phyloP scores from a whole-genome alignment of 331 rosid species.

The Malus hybrid region DNA sequence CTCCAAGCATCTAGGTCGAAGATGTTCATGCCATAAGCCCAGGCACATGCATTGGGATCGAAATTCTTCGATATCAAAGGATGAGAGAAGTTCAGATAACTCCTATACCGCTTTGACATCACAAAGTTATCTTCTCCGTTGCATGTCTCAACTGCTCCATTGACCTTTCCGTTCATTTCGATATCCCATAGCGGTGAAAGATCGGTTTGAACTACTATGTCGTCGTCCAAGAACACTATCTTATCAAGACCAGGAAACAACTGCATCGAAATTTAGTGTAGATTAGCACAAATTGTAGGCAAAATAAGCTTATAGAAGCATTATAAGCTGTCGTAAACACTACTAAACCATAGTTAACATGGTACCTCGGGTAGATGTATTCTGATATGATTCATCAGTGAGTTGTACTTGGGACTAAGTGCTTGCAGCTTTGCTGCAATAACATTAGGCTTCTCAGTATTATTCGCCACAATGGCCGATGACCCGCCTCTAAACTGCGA shows the following conservation, averaged over 20 bases:
- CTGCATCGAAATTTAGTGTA: conserved; percentile 32
- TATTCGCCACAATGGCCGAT: conserved; percentile 72
- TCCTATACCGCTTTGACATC: conserved; percentile 87
- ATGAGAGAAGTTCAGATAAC: conserved; percentile 96
- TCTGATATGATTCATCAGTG: conserved; percentile 93
- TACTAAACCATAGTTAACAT: neutral
- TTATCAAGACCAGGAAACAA: conserved; percentile 90
- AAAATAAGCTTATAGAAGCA: neutral
- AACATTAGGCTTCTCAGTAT: conserved; percentile 70
- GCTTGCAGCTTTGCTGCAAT: conserved; percentile 96
- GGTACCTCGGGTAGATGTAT: conserved; percentile 95
- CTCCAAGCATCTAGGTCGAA: conserved; percentile 97
- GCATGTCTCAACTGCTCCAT: conserved; percentile 97
- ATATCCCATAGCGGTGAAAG: conserved; percentile 99
- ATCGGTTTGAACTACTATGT: conserved; percentile 91
- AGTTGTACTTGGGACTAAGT: conserved; percentile 95
- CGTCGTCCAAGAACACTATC: conserved; percentile 97
- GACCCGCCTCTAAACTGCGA: conserved; percentile 93
- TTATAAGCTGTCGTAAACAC: neutral
- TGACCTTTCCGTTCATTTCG: conserved; percentile 83
- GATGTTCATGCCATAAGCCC: conserved; percentile 99
- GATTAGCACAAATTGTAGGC: neutral
- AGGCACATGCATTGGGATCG: conserved; percentile 75
- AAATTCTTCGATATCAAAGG: conserved; percentile 62
- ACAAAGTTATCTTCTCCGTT: conserved; percentile 85